Conservation (phyloP, 495 filamentous ascomycete genomes). For the Penicillium cosmopolitanum region DNA sequence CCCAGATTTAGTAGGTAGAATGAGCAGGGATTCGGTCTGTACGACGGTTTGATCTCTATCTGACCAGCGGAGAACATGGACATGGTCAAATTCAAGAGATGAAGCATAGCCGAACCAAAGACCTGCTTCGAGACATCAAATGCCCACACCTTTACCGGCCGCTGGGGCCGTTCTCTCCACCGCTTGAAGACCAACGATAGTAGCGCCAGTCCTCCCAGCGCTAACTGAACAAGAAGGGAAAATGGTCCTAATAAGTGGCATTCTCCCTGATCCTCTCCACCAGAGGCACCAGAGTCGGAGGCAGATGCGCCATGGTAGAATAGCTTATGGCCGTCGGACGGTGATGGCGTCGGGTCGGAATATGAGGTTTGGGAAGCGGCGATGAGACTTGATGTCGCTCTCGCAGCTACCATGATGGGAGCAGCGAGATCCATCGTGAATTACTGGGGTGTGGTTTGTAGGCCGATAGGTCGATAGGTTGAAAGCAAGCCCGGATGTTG, state of each 20-base stretch:
- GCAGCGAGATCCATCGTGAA: slow-evolving; percentile 14
- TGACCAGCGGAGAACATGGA: slow-evolving; percentile 90
- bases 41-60: slow-evolving; percentile 60
- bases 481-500: background rate
- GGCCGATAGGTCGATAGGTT: background rate
- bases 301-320: slow-evolving; percentile 23
- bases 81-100: slow-evolving; percentile 90
- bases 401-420: slow-evolving; percentile 20
- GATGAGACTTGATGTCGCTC: slow-evolving; percentile 27
- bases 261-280: slow-evolving; percentile 61
- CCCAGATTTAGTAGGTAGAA: slow-evolving; percentile 93
- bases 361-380: slow-evolving; percentile 14
- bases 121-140: slow-evolving; percentile 98
- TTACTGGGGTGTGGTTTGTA: too few species aligned
- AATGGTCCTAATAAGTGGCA: slow-evolving; percentile 84
- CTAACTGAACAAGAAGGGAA: slow-evolving; percentile 84
- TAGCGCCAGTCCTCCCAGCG: slow-evolving; percentile 82
- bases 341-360: slow-evolving; percentile 16
- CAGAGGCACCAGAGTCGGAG: slow-evolving; percentile 14
- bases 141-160: slow-evolving; percentile 91
- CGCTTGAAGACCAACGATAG: slow-evolving; percentile 89
- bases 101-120: slow-evolving; percentile 87
- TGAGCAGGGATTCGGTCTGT: slow-evolving; percentile 89
- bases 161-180: slow-evolving; percentile 87
- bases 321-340: slow-evolving; percentile 18